Percentiles rank a stretch among this genome's conserved stretches.
Conservation (phyloP, 495 filamentous ascomycete species). For the Bacidia rubella region DNA sequence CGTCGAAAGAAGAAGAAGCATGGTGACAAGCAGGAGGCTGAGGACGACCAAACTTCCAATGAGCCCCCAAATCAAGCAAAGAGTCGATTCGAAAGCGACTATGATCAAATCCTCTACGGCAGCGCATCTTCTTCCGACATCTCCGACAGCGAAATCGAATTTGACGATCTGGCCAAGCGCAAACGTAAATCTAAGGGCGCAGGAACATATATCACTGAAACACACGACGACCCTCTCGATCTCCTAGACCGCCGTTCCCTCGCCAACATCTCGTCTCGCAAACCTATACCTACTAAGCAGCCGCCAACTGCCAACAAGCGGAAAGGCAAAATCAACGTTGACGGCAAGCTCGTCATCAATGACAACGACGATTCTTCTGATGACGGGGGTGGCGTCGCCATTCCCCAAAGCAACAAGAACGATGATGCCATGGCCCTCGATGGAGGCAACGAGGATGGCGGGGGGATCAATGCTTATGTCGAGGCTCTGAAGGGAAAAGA, state of each 20-base stretch:
- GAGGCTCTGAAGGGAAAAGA: constrained; percentile 77
- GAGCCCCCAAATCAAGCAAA: constrained; percentile 25
- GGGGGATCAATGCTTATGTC: constrained; percentile 81
- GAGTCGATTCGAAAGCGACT: constrained; percentile 71
- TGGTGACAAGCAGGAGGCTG: constrained; percentile 28
- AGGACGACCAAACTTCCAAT: constrained; percentile 18
- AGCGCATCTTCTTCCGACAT: constrained; percentile 63
- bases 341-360: constrained; percentile 81
- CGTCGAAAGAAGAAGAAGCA: constrained; percentile 67
- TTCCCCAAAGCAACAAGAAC: neutral
- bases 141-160: constrained; percentile 47
- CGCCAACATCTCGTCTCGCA: constrained; percentile 84
- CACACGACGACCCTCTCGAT: constrained; percentile 86
- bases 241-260: constrained; percentile 77
- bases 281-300: constrained; percentile 42
- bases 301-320: constrained; percentile 28
- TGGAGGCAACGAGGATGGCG: constrained; percentile 18
- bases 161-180: constrained; percentile 40
- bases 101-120: constrained; percentile 89
- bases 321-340: constrained; percentile 48
- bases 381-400: constrained; percentile 28
- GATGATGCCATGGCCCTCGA: constrained; percentile 18
- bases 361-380: constrained; percentile 39
- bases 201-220: constrained; percentile 78
- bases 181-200: constrained; percentile 36